Evolutionary conservation across 306 rosid species (phyloP).

Genomic region (Chamaecrista fasciculata): DNA sequence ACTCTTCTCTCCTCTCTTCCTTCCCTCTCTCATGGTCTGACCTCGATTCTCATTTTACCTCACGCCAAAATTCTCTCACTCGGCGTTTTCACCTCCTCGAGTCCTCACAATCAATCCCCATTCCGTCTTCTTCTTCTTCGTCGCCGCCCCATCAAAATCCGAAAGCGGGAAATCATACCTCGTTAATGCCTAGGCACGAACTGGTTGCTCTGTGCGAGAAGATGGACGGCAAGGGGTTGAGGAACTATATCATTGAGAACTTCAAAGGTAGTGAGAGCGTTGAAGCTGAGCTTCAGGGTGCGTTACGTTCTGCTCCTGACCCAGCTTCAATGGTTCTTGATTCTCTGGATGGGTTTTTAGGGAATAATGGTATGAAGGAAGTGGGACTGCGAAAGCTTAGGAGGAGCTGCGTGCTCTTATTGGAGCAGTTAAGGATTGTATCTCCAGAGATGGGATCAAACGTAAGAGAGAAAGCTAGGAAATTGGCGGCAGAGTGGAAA

Average conservation of each 20-base stretch:
- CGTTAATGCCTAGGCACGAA: constrained; percentile 34
- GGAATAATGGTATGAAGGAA: constrained; percentile 14
- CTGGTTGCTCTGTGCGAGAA: constrained; percentile 51
- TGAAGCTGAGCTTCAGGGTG: constrained; percentile 51
- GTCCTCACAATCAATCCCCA: constrained; percentile 26
- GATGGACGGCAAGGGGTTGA: constrained; percentile 67
- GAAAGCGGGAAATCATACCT: not conserved
- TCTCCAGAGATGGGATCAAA: constrained; percentile 36
- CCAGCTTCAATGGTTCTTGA: constrained; percentile 52
- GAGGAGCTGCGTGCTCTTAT: constrained; percentile 51
- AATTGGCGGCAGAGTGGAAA: constrained; percentile 58
- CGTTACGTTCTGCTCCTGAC: constrained; percentile 47
- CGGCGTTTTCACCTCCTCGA: constrained; percentile 51
- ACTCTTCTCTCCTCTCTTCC: constrained; percentile 44
- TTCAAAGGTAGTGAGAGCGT: constrained; percentile 35
- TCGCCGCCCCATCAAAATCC: not conserved
- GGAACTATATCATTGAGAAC: constrained; percentile 37
- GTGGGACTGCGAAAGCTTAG: constrained; percentile 33
- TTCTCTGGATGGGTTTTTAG: constrained; percentile 58
- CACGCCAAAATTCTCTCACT: constrained; percentile 46
- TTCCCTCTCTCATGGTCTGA: constrained; percentile 60
- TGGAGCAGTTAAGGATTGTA: constrained; percentile 50
- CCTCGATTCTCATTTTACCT: constrained; percentile 62
- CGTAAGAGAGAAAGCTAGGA: constrained; percentile 50
- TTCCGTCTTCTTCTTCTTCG: constrained; percentile 12